Conservation (phyloP, 805 yeast species). For the Starmerella apicola region DNA sequence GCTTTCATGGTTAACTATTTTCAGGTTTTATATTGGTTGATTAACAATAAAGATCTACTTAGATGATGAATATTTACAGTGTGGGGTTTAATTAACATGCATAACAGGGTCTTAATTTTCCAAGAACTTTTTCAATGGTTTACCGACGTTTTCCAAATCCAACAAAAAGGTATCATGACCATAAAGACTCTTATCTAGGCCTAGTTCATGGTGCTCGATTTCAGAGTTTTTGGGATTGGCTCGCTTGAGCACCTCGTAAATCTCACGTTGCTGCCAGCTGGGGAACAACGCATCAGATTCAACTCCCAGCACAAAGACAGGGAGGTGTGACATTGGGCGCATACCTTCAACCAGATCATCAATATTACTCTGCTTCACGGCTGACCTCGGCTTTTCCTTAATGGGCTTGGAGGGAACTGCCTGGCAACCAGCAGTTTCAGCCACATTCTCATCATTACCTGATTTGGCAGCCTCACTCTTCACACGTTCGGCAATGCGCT, state of each 20-base stretch:
- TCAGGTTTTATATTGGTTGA: neutral
- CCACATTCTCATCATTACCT: conserved; percentile 14
- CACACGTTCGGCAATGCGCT: conserved; percentile 2
- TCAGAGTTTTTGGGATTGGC: conserved; percentile 26
- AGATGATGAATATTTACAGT: neutral
- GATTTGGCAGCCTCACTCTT: neutral
- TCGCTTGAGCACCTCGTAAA: conserved; percentile 41
- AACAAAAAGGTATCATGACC: conserved; percentile 88
- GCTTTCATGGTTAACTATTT: too few relatives aligned
- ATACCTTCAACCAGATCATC: conserved; percentile 58
- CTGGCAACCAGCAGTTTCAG: neutral
- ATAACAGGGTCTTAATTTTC: conserved; percentile 17
- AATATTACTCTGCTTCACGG: conserved; percentile 25
- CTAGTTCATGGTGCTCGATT: conserved; percentile 58
- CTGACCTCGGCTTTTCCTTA: conserved; percentile 37
- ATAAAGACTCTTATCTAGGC: conserved; percentile 62
- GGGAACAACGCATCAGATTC: conserved; percentile 87
- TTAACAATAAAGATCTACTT: neutral
- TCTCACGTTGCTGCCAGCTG: conserved; percentile 85
- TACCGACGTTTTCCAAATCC: conserved; percentile 68
- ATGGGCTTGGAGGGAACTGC: conserved; percentile 42
- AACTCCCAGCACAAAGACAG: conserved; percentile 76
- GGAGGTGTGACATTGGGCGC: conserved; percentile 45
- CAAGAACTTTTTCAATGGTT: conserved; percentile 56
- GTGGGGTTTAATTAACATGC: neutral